These are phyloP conservation scores for Cladophialophora bantiana DNA, from an alignment of 2,329 filamentous ascomycete genomes.

Conservation along the genomic window DNA sequence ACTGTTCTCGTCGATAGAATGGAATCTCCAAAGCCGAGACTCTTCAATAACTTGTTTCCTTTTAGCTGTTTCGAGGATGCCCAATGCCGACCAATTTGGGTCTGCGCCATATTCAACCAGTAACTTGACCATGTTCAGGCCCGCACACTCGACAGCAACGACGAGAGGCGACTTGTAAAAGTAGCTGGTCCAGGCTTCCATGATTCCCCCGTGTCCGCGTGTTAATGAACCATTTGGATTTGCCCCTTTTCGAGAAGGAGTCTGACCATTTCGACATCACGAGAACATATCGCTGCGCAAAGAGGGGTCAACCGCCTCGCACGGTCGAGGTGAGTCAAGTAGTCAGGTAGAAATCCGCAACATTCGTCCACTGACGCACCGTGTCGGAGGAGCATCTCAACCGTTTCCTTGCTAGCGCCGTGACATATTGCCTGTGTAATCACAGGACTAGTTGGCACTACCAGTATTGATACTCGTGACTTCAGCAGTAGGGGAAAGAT, in stretches of 20 bases:
- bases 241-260: conserved; percentile 16
- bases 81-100: conserved; percentile 9
- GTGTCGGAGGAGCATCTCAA: background rate
- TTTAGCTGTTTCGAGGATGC: background rate
- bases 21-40: too few species aligned
- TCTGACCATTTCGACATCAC: background rate
- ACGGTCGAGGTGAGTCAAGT: too few species aligned
- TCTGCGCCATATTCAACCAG: conserved; percentile 9
- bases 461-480: too few species aligned
- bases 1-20: background rate
- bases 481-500: background rate
- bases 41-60: background rate
- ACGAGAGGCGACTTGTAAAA: conserved; percentile 9
- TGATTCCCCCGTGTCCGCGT: background rate
- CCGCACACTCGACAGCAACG: background rate
- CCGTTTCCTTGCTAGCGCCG: conserved; percentile 8
- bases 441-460: background rate
- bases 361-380: conserved; percentile 11
- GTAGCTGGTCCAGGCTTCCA: background rate
- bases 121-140: conserved; percentile 5
- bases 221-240: conserved; percentile 10
- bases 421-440: background rate
- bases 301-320: background rate
- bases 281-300: background rate
- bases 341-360: too few species aligned